Percentiles rank a stretch among this genome's conserved stretches.
Conservation (phyloP, 148 eudicot species). For the Camellia lanceoleosa region DNA sequence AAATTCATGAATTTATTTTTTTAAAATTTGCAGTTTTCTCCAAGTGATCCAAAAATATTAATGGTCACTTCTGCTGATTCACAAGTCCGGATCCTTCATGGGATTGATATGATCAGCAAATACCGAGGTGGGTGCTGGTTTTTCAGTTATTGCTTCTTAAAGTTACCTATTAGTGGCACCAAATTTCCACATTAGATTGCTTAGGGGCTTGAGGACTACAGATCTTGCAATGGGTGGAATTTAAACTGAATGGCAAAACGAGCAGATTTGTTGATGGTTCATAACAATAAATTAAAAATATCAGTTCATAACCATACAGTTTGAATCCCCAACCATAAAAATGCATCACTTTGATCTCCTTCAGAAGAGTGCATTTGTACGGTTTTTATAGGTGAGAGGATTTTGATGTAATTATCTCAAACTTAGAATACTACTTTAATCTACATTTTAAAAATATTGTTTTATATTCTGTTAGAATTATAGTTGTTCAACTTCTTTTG, state of each 20-base stretch:
- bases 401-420: no score
- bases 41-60: slow-evolving; percentile 63
- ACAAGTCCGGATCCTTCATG: slow-evolving; percentile 63
- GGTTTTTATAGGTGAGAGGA: no score
- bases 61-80: slow-evolving; percentile 82
- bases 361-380: no score
- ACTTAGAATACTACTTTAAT: no score
- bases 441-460: neutral
- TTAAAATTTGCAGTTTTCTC: slow-evolving; percentile 52
- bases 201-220: neutral
- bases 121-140: slow-evolving; percentile 41
- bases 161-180: neutral
- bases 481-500: neutral
- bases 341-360: no score
- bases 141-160: neutral
- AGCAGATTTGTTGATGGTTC: neutral
- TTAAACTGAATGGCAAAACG: neutral
- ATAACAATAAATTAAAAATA: neutral
- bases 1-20: neutral
- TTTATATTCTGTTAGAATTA: neutral
- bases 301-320: neutral
- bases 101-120: slow-evolving; percentile 53
- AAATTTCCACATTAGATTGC: neutral
- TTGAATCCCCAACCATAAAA: no score
- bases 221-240: neutral